Percentiles rank a stretch among this genome's conserved stretches.
Evolutionary conservation across 768 basidiomycete species (phyloP).

Genomic region (Steccherinum ochraceum): DNA sequence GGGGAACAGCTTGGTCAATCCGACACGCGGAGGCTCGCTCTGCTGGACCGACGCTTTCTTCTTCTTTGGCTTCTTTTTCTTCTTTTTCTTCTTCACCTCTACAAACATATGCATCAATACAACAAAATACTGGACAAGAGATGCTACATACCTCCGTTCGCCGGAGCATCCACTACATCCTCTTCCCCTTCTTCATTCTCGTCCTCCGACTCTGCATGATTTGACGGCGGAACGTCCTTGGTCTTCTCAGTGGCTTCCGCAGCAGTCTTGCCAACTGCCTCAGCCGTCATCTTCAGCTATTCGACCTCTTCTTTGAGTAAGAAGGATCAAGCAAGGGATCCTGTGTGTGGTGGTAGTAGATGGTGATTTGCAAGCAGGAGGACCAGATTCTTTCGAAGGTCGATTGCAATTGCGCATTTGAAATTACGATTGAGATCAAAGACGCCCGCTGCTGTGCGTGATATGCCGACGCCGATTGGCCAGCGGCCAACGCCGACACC

Average conservation of each 20-base stretch:
- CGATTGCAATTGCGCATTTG: too few species aligned
- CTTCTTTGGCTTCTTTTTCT: slow-evolving; percentile 90
- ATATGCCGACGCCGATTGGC: too few species aligned
- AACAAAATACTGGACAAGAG: not conserved
- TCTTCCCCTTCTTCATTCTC: slow-evolving; percentile 16
- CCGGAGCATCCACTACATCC: slow-evolving; percentile 18
- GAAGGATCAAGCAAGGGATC: not conserved
- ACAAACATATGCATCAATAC: not conserved
- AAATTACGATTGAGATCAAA: too few species aligned
- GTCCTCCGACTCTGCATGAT: slow-evolving; percentile 10
- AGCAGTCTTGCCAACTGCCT: not conserved
- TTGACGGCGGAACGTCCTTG: not conserved
- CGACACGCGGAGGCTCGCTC: slow-evolving; percentile 87
- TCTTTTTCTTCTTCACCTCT: slow-evolving; percentile 81
- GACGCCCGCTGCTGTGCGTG: too few species aligned
- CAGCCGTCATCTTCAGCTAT: not conserved
- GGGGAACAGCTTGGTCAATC: slow-evolving; percentile 83
- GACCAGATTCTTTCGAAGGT: too few species aligned
- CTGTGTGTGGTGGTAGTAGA: too few species aligned
- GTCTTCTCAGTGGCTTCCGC: not conserved
- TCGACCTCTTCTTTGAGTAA: not conserved
- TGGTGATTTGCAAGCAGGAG: too few species aligned
- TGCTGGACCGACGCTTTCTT: slow-evolving; percentile 71
- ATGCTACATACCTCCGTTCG: slow-evolving; percentile 10
- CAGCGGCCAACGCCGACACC: too few species aligned